Percentiles rank a stretch among this genome's conserved stretches.
Evolutionary conservation across 106 monocot species (phyloP).

Genomic region (Amphibolis antarctica): DNA sequence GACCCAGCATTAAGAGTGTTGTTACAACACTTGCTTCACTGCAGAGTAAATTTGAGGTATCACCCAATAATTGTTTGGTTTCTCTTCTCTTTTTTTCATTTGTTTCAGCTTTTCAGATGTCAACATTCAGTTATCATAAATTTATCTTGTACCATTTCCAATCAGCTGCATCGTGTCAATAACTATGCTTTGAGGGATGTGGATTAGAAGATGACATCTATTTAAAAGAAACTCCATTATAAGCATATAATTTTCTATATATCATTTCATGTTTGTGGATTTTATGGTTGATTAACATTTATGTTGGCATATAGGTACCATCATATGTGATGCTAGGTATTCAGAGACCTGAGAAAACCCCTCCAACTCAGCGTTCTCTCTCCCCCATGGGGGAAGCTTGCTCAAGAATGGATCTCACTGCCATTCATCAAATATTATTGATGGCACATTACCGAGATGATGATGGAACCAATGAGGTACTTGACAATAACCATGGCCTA

Average conservation of each 20-base stretch:
- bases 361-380: constrained; percentile 36
- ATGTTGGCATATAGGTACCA: constrained; percentile 38
- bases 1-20: constrained; percentile 48
- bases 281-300: background rate
- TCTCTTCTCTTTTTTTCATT: too few species aligned
- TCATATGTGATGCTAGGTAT: constrained; percentile 88
- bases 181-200: background rate
- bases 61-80: too few species aligned
- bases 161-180: too few species aligned
- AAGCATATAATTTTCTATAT: background rate
- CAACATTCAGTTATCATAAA: too few species aligned
- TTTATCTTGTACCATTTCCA: too few species aligned
- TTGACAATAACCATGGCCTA: background rate
- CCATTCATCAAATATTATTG: constrained; percentile 83
- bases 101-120: too few species aligned
- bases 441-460: constrained; percentile 83
- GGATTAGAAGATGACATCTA: background rate
- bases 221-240: background rate
- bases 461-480: constrained; percentile 94
- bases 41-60: constrained; percentile 75
- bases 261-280: background rate
- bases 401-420: constrained; percentile 91
- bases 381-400: constrained; percentile 93
- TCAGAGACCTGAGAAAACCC: constrained; percentile 50
- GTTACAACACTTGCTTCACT: constrained; percentile 57